Base-by-base conservation (phyloP, 1,284 basidiomycete species). In the Rhizoctonia solani region DNA sequence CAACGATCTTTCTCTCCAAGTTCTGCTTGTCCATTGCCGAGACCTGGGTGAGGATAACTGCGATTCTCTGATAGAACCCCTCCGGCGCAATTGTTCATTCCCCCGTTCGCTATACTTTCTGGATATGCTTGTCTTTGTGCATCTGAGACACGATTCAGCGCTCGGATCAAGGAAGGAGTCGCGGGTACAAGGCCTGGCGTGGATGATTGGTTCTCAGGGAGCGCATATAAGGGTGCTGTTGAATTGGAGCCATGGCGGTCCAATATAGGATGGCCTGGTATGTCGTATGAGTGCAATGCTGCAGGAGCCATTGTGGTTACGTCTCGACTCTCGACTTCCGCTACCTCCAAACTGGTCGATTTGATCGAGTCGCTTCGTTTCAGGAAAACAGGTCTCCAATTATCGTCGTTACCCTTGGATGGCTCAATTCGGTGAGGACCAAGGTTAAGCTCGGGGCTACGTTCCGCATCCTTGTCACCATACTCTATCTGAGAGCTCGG, bases 361-460 rank as follows among this genome's bases (percentile, higher is more conserved):
- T 46, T 47, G 4, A 61, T 32, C 30, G 58, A 61, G 3, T 61
- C 58, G 46, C 58, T 61, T 21, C 58, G 58, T 21, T 61, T 61
- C 30, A 61, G 32, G 25, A 61, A 61, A 0, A 50, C 29, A 14
- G 58, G 58, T 23, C 39, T 61, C 58, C 58, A 61, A 21, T 50
- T 13, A 30, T 61, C 50, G 46, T 61, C 58, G 32, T 61, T 34
- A 3, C 50, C 58, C 3, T 30, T 46, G 3, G 58, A 61, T 9
- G 58, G 46, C 11, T 61, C 58, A 25, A 61, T 61, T 23, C 58
- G 44, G 23, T 61, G 58, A 2, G 6, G 8, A 0, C 58, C 58
- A 19, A 61, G 11, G 19, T 61, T 61, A 11, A 61, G 34, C 29
- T 61, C 58, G 2, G 58, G 58, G 11, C 34, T 49, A 27, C 58